Base-by-base conservation (phyloP, 2,329 filamentous ascomycete species). In the Paecilomyces dactylethromorphus region DNA sequence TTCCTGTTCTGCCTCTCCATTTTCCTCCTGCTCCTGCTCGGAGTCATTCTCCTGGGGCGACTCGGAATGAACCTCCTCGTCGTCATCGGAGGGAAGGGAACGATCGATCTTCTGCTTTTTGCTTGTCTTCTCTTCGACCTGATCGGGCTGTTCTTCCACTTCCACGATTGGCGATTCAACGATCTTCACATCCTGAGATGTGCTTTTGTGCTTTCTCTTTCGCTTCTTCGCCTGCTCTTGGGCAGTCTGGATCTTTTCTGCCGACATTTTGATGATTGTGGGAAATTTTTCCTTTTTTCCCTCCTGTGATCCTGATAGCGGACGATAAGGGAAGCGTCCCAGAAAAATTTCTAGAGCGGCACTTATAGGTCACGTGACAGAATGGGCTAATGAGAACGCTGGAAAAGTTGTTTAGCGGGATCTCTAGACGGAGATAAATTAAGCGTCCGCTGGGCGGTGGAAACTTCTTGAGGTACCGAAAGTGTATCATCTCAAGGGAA, bases 121-220 rank as follows among this genome's bases (percentile, higher is more conserved):
- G 56, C 56, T 63, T 58, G 66, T 69, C 39, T 67, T 68, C 62
- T 65, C 64, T 49, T 74, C 73, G 69, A 77, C 65, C 32, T 56
- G 32, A 55, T 52, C 57, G 53, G 24, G 51, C 58, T 54, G 65
- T 63, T 39, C 64, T 53, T 31, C 56, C 56, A 33, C 39, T 18
- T 63, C 58, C 55, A 58, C 58, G 54, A 61, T 61, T 66, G 39
- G 24, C 39, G 39, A 45, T 45, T 45, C 39, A 4, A n/a, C n/a
- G 15, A 10, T 10, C 15, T 45, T 45, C 39, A 53, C 66, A 59
- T 62, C 60, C 54, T 66, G 63, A 32, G 65, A 59, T 53, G 66
- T 63, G 18, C 68, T 64, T 60, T 67, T 65, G 59, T 78, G 75
- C 70, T 75, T 78, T 72, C 75, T 77, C 72, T 79, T 79, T 56